Base-by-base conservation (phyloP, 805 yeast genomes). In the Zygosaccharomyces pseudorouxii region DNA sequence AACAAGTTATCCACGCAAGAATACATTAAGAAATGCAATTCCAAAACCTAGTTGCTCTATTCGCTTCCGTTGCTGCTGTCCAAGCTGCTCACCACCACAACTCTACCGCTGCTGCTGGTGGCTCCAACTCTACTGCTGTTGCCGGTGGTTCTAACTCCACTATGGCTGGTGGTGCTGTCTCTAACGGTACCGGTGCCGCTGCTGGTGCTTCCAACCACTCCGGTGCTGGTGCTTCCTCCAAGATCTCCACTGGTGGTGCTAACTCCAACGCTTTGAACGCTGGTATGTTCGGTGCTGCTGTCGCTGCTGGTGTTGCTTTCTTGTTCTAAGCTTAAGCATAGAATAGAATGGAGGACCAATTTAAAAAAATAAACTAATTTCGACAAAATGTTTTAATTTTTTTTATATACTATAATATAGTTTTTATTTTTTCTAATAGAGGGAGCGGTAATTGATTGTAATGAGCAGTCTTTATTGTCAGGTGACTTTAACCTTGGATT, bases 281-380 rank as follows among this genome's bases (percentile, higher is more conserved):
- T 67, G 83, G 86, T 73, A 79, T 81, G 67, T 73, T 83, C 63
- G 90, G 89, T 79, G 89, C 86, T 63, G 87, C 83, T 68, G 86
- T 85, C 60, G 90, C 89, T 59, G 90, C 89, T 65, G 90, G 88
- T 78, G 82, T 83, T 54, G 76, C 74, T 63, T 71, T 71, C 71
- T 68, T 71, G 63, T 71, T 72, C 70, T 72, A 71, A 69, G 65
- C 52, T 3, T 22, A 22, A 7, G 3, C 23, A 7, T 3, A 22
- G 23, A 22, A 40, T 18, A 18, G 22, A 23, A 31, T 16, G 22
- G 28, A 16, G 14, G 33, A 27, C 11, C 28, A 22, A 19, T 5
- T 18, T 3, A 38, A 14, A 45, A 44, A 14, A 27, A n/a, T 14
- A n/a, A 25, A 36, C 12, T n/a, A 28, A 45, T 38, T 22, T 8